phyloP scores from a whole-genome alignment of 2,329 filamentous ascomycete species.

The Cordyceps cateniannulata region DNA sequence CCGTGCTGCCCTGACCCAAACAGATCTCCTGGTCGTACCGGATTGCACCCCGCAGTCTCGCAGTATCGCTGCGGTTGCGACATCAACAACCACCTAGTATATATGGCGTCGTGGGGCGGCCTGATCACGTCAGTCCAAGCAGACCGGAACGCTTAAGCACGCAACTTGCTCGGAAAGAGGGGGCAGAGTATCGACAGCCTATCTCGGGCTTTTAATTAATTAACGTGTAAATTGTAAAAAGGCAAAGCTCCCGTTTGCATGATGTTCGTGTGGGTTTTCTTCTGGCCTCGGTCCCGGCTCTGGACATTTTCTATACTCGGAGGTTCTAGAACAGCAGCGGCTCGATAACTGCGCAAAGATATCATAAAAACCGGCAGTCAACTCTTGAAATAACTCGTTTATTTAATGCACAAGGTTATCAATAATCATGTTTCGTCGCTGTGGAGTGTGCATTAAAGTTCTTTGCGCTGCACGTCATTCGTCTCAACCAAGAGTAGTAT shows the following conservation, averaged over 20 bases:
- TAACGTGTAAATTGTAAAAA: too few species aligned
- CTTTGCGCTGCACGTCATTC: neutral
- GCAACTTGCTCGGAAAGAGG: neutral
- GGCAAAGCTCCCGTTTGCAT: neutral
- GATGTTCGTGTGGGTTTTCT: neutral
- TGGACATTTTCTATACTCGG: neutral
- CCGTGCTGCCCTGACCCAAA: neutral
- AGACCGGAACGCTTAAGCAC: neutral
- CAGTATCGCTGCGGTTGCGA: neutral
- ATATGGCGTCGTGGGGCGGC: constrained; percentile 12
- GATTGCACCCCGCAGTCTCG: neutral
- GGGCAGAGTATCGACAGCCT: neutral
- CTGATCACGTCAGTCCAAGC: constrained; percentile 10
- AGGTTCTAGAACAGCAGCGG: neutral
- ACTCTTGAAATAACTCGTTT: too few species aligned
- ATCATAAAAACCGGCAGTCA: neutral
- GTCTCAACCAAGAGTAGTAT: neutral
- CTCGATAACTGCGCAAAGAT: neutral
- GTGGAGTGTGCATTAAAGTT: neutral
- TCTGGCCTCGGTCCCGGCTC: neutral
- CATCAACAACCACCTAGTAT: neutral
- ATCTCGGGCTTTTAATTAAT: neutral
- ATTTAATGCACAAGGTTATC: neutral
- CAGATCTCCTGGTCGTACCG: neutral
- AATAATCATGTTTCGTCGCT: neutral